These are phyloP conservation scores for Amanita subjunquillea DNA, from an alignment of 768 basidiomycete species.

Conservation along the genomic window DNA sequence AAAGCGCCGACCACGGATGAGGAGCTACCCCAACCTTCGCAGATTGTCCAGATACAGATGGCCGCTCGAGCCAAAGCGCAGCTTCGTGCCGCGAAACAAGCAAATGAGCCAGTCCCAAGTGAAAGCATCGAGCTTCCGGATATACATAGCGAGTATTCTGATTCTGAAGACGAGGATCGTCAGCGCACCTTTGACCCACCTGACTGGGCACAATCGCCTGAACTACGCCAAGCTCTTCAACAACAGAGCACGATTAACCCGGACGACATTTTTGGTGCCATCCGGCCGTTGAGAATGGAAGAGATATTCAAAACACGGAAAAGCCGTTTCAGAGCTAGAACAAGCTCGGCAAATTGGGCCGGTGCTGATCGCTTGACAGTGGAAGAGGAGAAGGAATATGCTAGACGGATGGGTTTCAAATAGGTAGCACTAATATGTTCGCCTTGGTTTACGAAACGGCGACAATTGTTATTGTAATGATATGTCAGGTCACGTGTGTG, in stretches of 20 bases:
- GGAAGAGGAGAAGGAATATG: conserved; percentile 83
- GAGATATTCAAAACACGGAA: conserved; percentile 78
- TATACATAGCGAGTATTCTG: conserved; percentile 94
- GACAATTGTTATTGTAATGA: not conserved
- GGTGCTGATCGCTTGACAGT: conserved; percentile 81
- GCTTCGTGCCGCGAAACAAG: conserved; percentile 45
- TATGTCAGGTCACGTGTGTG: conserved; percentile 3
- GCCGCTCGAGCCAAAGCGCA: conserved; percentile 62
- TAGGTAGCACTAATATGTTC: conserved; percentile 10
- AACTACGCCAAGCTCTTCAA: conserved; percentile 67
- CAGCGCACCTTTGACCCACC: conserved; percentile 66
- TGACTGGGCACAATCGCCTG: conserved; percentile 88
- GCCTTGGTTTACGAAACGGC: not conserved
- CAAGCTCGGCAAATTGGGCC: conserved; percentile 93
- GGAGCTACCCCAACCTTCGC: conserved; percentile 50
- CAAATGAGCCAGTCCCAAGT: conserved; percentile 39
- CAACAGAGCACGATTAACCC: conserved; percentile 83
- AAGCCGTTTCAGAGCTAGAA: conserved; percentile 78
- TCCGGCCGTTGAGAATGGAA: conserved; percentile 83
- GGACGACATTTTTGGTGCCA: conserved; percentile 85
- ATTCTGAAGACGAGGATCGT: conserved; percentile 86
- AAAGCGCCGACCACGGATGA: conserved; percentile 25
- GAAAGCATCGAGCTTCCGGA: conserved; percentile 90
- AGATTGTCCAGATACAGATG: conserved; percentile 56
- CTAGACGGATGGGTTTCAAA: conserved; percentile 80